A percentile compares a stretch with the other conserved stretches of the same genome.
phyloP scores from a whole-genome alignment of 2,329 filamentous ascomycete genomes.

The Hysterium pulicare region DNA sequence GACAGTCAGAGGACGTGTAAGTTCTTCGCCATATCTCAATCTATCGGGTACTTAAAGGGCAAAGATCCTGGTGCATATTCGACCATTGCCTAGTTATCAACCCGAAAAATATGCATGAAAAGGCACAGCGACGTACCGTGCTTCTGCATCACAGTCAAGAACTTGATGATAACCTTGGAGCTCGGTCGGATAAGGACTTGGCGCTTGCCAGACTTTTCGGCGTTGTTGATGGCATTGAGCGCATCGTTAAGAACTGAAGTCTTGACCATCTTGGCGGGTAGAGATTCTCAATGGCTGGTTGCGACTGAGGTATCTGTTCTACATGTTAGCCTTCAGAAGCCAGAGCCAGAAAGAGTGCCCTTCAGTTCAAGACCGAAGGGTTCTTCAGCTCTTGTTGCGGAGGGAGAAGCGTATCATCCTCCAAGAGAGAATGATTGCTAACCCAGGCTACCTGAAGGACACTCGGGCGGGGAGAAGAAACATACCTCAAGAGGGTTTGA shows the following conservation, averaged over 20 bases:
- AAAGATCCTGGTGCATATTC: slow-evolving; percentile 74
- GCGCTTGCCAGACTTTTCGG: slow-evolving; percentile 99
- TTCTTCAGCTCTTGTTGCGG: slow-evolving; percentile 63
- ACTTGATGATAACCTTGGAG: slow-evolving; percentile 99
- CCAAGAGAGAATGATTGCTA: slow-evolving; percentile 38
- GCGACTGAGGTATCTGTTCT: slow-evolving; percentile 61
- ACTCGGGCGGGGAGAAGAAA: slow-evolving; percentile 32
- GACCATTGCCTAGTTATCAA: slow-evolving; percentile 99
- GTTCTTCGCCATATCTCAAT: slow-evolving; percentile 78
- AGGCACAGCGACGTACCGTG: slow-evolving; percentile 72
- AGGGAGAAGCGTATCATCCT: slow-evolving; percentile 46
- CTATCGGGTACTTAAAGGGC: slow-evolving; percentile 99
- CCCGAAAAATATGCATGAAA: slow-evolving; percentile 61
- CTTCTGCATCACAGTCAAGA: slow-evolving; percentile 98
- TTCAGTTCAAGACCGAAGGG: slow-evolving; percentile 51
- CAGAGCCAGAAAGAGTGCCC: slow-evolving; percentile 68
- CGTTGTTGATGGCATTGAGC: slow-evolving; percentile 97
- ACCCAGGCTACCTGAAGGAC: slow-evolving; percentile 51
- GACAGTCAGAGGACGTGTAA: slow-evolving; percentile 89
- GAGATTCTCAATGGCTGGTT: slow-evolving; percentile 75
- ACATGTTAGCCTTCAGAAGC: slow-evolving; percentile 61
- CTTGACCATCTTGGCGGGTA: slow-evolving; percentile 89
- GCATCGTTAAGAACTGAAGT: slow-evolving; percentile 99
- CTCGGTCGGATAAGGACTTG: slow-evolving; percentile 96
- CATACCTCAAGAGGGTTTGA: slow-evolving; percentile 36